Evolutionary conservation across 495 filamentous ascomycete species (phyloP).

Genomic region (Podospora conica): DNA sequence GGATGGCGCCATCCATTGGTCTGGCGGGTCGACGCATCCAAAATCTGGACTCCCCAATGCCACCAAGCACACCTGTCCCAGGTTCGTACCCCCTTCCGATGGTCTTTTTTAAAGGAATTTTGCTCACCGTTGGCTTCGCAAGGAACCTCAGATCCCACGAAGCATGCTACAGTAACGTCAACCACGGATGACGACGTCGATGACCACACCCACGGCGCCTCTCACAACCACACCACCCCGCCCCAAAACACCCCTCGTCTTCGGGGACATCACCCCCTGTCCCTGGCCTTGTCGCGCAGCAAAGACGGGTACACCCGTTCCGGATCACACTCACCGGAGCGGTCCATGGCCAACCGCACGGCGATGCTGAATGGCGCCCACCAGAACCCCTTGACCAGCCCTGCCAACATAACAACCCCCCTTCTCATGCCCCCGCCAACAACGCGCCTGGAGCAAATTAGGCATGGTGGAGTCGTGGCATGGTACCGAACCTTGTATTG

Average conservation of each 20-base stretch:
- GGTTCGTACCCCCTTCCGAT: constrained; percentile 23
- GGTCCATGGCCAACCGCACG: constrained; percentile 16
- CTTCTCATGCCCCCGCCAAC: constrained; percentile 57
- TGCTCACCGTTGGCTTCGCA: neutral
- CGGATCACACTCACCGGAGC: constrained; percentile 25
- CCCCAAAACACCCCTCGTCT: constrained; percentile 25
- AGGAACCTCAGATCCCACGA: constrained; percentile 29
- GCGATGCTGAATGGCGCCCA: constrained; percentile 12
- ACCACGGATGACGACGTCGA: constrained; percentile 28
- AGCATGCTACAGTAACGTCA: constrained; percentile 31
- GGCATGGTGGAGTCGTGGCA: constrained; percentile 28
- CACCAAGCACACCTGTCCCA: constrained; percentile 38
- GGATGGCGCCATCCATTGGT: constrained; percentile 31
- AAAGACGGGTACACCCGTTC: constrained; percentile 28
- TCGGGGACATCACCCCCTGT: constrained; percentile 21
- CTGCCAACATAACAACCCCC: constrained; percentile 32
- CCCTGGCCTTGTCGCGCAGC: constrained; percentile 30
- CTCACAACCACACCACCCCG: constrained; percentile 12
- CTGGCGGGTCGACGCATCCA: constrained; percentile 45
- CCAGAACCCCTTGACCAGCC: constrained; percentile 25
- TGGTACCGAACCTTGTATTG: constrained; percentile 23
- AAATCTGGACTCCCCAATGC: constrained; percentile 51
- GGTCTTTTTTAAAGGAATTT: neutral
- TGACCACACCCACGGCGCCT: constrained; percentile 23
- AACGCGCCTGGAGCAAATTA: constrained; percentile 32